Percentiles rank a stretch among this genome's conserved stretches.
Conservation (phyloP, 768 basidiomycete genomes). For the Sistotremastrum niveocremeum region DNA sequence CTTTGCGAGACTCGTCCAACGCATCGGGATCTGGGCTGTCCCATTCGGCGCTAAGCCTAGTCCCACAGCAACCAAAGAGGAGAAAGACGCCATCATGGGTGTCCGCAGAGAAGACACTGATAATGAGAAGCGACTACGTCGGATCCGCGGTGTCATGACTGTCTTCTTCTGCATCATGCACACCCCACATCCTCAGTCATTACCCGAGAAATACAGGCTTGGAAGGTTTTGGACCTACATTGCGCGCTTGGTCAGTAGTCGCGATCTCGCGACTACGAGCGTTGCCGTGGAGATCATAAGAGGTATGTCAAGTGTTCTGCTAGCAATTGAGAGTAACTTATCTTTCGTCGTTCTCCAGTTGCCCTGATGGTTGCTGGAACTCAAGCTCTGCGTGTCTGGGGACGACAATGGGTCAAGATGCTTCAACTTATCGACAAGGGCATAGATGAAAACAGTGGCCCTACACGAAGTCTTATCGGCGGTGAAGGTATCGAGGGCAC, state of each 20-base stretch:
- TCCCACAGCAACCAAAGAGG: no score
- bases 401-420: slow-evolving; percentile 68
- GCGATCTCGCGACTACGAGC: slow-evolving; percentile 37
- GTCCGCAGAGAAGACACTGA: slow-evolving; percentile 18
- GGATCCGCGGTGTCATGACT: slow-evolving; percentile 69
- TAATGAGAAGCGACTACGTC: slow-evolving; percentile 52
- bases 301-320: slow-evolving; percentile 30
- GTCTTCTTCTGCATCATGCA: slow-evolving; percentile 69
- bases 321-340: not conserved
- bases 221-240: slow-evolving; percentile 65
- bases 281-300: slow-evolving; percentile 57
- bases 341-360: slow-evolving; percentile 24
- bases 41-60: slow-evolving; percentile 34
- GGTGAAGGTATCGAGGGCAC: slow-evolving; percentile 46
- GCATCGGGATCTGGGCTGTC: slow-evolving; percentile 79
- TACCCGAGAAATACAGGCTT: slow-evolving; percentile 43
- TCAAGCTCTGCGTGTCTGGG: slow-evolving; percentile 51
- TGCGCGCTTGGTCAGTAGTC: slow-evolving; percentile 41
- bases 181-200: slow-evolving; percentile 23
- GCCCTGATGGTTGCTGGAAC: slow-evolving; percentile 59
- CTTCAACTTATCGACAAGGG: slow-evolving; percentile 53
- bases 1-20: slow-evolving; percentile 75
- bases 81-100: no score
- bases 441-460: slow-evolving; percentile 20
- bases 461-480: slow-evolving; percentile 31